These are phyloP conservation scores for Aspergillus wentii DNA, from an alignment of 495 filamentous ascomycete genomes.

Conservation along the genomic window DNA sequence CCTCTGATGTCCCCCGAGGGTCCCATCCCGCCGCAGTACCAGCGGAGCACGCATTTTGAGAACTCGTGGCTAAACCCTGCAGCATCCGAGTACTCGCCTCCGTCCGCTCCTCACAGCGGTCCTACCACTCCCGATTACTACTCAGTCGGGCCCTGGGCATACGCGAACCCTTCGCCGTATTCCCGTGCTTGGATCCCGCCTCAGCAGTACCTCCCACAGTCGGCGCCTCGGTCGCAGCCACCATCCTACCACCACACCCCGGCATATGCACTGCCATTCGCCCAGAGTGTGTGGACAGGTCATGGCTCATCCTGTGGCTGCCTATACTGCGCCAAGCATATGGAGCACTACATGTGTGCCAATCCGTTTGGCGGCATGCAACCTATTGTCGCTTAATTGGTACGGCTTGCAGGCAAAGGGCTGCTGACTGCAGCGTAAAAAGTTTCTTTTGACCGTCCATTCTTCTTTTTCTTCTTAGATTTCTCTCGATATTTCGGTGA, in stretches of 20 bases:
- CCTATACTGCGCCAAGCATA: slow-evolving; percentile 57
- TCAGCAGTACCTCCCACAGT: slow-evolving; percentile 45
- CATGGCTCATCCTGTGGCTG: slow-evolving; percentile 65
- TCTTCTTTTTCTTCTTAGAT: slow-evolving; percentile 21
- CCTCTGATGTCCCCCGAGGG: slow-evolving; percentile 46
- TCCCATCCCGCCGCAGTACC: slow-evolving; percentile 47
- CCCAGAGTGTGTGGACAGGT: slow-evolving; percentile 54
- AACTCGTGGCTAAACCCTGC: slow-evolving; percentile 49
- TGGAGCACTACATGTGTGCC: slow-evolving; percentile 60
- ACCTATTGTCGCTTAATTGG: slow-evolving; percentile 38
- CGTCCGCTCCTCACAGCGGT: slow-evolving; percentile 64
- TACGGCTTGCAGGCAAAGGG: no score
- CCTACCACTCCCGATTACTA: slow-evolving; percentile 58
- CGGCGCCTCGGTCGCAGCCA: slow-evolving; percentile 38
- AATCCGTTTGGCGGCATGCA: slow-evolving; percentile 56
- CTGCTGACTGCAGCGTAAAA: slow-evolving; percentile 1
- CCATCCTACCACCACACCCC: slow-evolving; percentile 50
- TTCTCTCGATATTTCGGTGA: slow-evolving; percentile 24
- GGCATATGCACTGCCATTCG: slow-evolving; percentile 49
- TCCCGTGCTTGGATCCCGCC: slow-evolving; percentile 37
- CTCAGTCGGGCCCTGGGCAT: slow-evolving; percentile 51
- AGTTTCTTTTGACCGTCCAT: slow-evolving; percentile 8
- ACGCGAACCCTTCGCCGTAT: slow-evolving; percentile 47
- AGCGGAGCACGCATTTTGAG: slow-evolving; percentile 43
- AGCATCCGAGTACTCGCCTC: slow-evolving; percentile 59